Base-by-base conservation (phyloP, 2,329 filamentous ascomycete genomes). In the Colletotrichum euphorbiae region DNA sequence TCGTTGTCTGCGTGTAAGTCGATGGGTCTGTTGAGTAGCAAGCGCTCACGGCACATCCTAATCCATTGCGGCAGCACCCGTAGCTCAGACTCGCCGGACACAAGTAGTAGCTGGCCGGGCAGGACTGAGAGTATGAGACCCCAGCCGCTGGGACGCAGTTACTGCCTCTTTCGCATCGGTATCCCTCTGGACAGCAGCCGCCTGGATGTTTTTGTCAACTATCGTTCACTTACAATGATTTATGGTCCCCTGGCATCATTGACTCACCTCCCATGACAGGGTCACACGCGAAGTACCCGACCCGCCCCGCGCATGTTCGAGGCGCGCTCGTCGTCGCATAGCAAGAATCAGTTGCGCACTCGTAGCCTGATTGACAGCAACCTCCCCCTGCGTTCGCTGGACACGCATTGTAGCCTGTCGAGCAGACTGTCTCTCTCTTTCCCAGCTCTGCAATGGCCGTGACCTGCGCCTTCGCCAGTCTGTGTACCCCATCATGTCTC, bases 31-130 rank as follows among this genome's bases (percentile, higher is more conserved):
- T 85, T 1, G 81, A 78, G 67, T 85, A 88, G 72, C 87, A 89
- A 13, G 73, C 75, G 17, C 73, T 76, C 2, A 74, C 60, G 2
- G 80, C 86, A 71, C 87, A 89, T 28, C 75, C 82, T 79, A 84
- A 81, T 4, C 82, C 83, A 52, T 75, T 80, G 2, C 75, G 76
- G 72, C 87, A 89, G 70, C 87, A 89, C 0, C 86, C 87, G 65
- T 81, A 84, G 58, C 82, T 82, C 4, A 85, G 71, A 1, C 83
- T 84, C 5, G 82, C 72, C 1, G 87, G 82, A 65, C 87, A 89
- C 3, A 82, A 76, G 62, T 80, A 84, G 52, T 81, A 84, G 67
- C 76, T 80, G 2, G 77, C 70, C 6, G 80, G 80, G 59, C 87
- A 89, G 15, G 75, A 77, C 62, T 77, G 75, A 7, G 78, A 79